Base-by-base conservation (phyloP, 2,329 filamentous ascomycete species). In the Dactylellina cionopaga region DNA sequence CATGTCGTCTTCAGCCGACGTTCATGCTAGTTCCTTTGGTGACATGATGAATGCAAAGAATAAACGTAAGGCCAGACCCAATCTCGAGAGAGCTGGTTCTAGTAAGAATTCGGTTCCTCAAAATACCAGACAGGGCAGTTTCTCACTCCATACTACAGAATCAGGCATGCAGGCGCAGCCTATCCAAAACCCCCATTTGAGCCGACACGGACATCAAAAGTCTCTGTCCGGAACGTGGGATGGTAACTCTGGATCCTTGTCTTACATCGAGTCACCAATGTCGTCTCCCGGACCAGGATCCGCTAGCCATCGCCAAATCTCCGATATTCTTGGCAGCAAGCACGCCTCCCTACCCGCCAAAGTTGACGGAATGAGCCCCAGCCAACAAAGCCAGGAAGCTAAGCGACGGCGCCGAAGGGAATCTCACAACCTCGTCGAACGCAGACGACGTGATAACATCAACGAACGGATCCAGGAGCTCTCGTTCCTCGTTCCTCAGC, bases 391-490 rank as follows among this genome's bases (percentile, higher is more conserved):
- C 0, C 92, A 96, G 78, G 95, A 98, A 80, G 92, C 93, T 78
- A 98, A 98, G 86, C 88, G 92, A 77, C 92, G 94, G 80, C 87
- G 93, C 72, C 88, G 95, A 70, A 87, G 95, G 37, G 95, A 97
- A 78, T 98, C 94, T 0, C 95, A 99, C 83, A 98, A 99, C 79
- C 85, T 96, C 37, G 95, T 99, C 9, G 95, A 99, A 83, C 92
- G 95, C 64, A 89, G 95, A 55, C 90, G 95, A 74, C 88, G 95
- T 74, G 95, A 98, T 82, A 98, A 98, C 79, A 99, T 99, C 84
- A 99, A 99, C 77, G 95, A 99, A 81, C 89, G 95, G 43, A 99
- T 99, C 74, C 94, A 98, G 78, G 95, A 99, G 79, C 86, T 99
- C 5, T 96, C 94, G 78, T 92, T 92, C 77, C 86, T 99, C 15